Conservation (phyloP, 148 eudicot species). For the Rhododendron ferrugineum region DNA sequence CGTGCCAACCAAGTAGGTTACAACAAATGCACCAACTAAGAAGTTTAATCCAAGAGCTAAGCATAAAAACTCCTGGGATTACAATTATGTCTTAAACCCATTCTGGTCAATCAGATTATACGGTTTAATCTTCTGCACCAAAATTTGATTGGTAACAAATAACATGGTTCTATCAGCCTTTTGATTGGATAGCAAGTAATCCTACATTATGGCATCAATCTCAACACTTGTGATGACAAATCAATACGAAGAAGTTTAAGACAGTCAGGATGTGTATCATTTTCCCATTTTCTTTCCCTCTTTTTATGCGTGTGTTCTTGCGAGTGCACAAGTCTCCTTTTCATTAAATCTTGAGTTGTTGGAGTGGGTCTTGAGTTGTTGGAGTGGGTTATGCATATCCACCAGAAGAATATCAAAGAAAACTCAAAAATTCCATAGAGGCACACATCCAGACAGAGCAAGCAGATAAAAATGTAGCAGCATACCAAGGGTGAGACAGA, state of each 20-base stretch:
- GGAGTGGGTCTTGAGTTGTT: not conserved
- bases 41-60: not conserved
- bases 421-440: not conserved
- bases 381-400: not conserved
- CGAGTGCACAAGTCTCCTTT: not conserved
- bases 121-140: not conserved
- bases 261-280: not conserved
- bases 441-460: not conserved
- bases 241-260: not conserved
- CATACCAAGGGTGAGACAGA: not conserved
- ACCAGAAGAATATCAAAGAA: not conserved
- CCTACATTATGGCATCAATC: not conserved
- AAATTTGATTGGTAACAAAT: not conserved
- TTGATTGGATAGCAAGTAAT: not conserved
- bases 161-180: not conserved
- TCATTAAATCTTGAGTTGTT: not conserved
- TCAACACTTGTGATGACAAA: not conserved
- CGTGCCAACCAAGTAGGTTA: not conserved
- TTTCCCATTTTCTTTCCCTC: not conserved
- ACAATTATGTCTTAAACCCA: not conserved
- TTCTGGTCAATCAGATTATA: not conserved
- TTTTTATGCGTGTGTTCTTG: not conserved
- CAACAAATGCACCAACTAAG: not conserved
- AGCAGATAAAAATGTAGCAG: not conserved
- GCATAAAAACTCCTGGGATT: not conserved